A percentile compares a stretch with the other conserved stretches of the same genome.
Conservation (phyloP, 2,329 filamentous ascomycete species). For the Sphaerulina musiva region DNA sequence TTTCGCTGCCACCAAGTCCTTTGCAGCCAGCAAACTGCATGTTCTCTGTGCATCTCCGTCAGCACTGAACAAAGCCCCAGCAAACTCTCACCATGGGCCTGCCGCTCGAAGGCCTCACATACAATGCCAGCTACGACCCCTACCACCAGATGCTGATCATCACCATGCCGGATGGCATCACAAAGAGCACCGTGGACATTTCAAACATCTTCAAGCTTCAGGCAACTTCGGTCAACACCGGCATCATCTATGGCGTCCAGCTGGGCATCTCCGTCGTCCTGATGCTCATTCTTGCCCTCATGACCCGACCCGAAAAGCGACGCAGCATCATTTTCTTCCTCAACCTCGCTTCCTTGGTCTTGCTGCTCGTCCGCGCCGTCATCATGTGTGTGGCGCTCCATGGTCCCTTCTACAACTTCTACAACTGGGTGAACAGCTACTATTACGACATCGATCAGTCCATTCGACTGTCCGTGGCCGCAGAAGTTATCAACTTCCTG, state of each 20-base stretch:
- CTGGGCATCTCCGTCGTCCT: constrained; percentile 62
- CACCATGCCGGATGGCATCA: constrained; percentile 38
- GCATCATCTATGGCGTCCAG: constrained; percentile 63
- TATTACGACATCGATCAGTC: constrained; percentile 21
- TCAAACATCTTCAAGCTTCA: constrained; percentile 41
- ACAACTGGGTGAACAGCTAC: constrained; percentile 28
- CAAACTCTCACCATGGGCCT: constrained; percentile 1
- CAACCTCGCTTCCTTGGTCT: constrained; percentile 55
- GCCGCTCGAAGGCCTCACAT: constrained; percentile 1
- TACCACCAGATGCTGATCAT: constrained; percentile 49
- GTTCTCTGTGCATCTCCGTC: background rate
- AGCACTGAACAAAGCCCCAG: constrained; percentile 9
- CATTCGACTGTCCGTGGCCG: constrained; percentile 39
- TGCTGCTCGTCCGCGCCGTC: constrained; percentile 55
- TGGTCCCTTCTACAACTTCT: constrained; percentile 53
- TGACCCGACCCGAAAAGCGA: constrained; percentile 62
- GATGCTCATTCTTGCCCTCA: constrained; percentile 57
- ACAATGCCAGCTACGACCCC: constrained; percentile 41
- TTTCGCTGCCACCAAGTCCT: constrained; percentile 2
- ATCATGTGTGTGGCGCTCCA: constrained; percentile 56
- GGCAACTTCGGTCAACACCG: constrained; percentile 40
- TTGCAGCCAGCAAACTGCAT: constrained; percentile 11
- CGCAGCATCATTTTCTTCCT: constrained; percentile 58
- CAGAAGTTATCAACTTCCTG: constrained; percentile 46
- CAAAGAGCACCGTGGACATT: constrained; percentile 39